Evolutionary conservation across 257 asterid genomes (phyloP), one percentile per base, ranked within the genome.

Genomic region (Solanum sparsipilum): DNA sequence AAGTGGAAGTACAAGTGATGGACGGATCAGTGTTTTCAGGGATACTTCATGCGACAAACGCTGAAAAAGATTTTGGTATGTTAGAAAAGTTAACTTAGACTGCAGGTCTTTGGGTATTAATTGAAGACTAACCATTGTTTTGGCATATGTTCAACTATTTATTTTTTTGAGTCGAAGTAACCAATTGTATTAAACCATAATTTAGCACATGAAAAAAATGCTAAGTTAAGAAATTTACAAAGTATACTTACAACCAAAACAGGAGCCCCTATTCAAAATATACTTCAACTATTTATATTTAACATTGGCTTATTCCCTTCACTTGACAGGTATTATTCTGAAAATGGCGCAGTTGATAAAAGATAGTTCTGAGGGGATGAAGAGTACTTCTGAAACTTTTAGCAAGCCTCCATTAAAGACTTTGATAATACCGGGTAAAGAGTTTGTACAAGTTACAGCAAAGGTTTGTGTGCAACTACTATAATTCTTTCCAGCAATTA

Each of bases 11-110:
- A 91, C 99, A 97, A 90, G 93, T 97, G 94, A 84, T 60, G 88
- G 98, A 96, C 88, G 99, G 99, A 87, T 94, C 99, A 87, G 92
- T 95, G 35, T 94, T 89, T 90, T 92, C 96, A 85, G 99, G 99
- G 88, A 91, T 97, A 92, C 93, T 94, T 91, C 98, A 97, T 85
- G 94, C 98, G 5, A 92, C 96, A 75, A 91, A 95, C 89, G 91
- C 95, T 4, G 99, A 90, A 56, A 91, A 97, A 89, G 98, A 96
- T 90, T 93, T 92, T 91, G 99, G 99, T 96, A 95, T 65, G 92
- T 56, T 74, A 86, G n/a, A 41, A 32, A 72, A 73, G 27, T 48
- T 27, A 82, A 29, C 39, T 82, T 48, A 18, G 70, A 82, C 70
- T 82, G 41, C 29, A 29, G 86, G 18, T 46, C 11, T 46, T 46